Evolutionary conservation across 768 basidiomycete genomes (phyloP), one percentile per base, ranked within the genome.

Genomic region (Pleurotus tuoliensis): DNA sequence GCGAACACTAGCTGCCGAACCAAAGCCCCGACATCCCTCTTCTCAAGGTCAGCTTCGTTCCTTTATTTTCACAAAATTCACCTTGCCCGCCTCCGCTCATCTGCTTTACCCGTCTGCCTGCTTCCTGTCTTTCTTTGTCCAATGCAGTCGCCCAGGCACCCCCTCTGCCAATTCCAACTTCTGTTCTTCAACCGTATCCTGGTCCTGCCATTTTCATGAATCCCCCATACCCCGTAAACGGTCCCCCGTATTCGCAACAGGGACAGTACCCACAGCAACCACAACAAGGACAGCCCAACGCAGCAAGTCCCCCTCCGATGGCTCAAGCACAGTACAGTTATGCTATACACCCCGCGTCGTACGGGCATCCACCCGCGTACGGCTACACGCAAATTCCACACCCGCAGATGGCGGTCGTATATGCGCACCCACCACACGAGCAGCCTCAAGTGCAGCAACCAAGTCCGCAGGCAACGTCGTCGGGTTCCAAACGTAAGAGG

Each of bases 161-260:
- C 39, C n/a, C 40, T 41, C 51, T 39, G 16, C 66, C 57, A 56
- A 60, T 51, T 55, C 61, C 56, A 66, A 59, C 55, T 41, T 67
- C 66, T 68, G 70, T 71, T 57, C 76, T 80, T 59, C 82, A 81
- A 63, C 79, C 82, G 13, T 85, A 83, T 68, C 81, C 82, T 47
- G 74, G 73, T 37, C 75, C 75, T 22, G 73, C 80, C 7, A 83
- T 81, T 63, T 76, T 84, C 68, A 90, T 89, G 87, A 90, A 89
- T 67, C 83, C 84, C 53, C 71, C 81, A 58, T 90, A 88, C 63
- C 79, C 84, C 22, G 73, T 82, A 61, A 83, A 82, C 64, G 81
- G 82, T 58, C 76, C 85, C 20, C 69, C 75, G 16, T 76, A 71
- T 48, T 68, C 59, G 9, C 77, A 64, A 59, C 51, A 53, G 22